Evolutionary conservation across 2,329 filamentous ascomycete genomes (phyloP), one percentile per base, ranked within the genome.

Genomic region (Torrubiella hemipterigena): DNA sequence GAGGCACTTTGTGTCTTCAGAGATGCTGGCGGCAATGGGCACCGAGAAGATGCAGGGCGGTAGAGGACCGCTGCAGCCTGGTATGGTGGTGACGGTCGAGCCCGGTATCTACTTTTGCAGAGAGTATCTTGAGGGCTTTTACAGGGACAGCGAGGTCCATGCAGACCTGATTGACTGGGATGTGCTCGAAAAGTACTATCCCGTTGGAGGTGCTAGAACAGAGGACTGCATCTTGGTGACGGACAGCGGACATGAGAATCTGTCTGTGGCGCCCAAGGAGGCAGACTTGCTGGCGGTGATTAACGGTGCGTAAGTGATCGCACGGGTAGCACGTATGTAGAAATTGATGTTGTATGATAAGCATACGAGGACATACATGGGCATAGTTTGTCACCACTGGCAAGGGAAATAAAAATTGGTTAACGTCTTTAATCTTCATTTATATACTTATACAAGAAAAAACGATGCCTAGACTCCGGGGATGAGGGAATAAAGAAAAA

Each of bases 161-260:
- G 61, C 65, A 23, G 63, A 65, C 36, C 81, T 71, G 44, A 77
- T 91, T 46, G 68, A 87, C 53, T 59, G 61, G 41, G 61, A 65
- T 5, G 67, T 78, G 5, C 56, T 91, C 29, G 73, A 77, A 37
- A 61, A 59, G 39, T 89, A 81, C 52, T 89, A 82, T 62, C 61
- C 58, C 17, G 78, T 96, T 1, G 91, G 89, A 12, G 91, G 91
- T 20, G 85, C 94, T 17, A 72, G 91, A 28, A 93, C 96, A 38
- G 91, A 98, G 59, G 86, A 96, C 49, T 83, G 89, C 51, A 69
- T 96, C 23, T 63, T 91, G 15, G 76, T 96, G 29, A 91, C 81
- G 2, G 65, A 79, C 38, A 62, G 71, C 16, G 86, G 87, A 0
- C 76, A 75, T 45, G 86, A 95, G 56, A 93, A 93, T 49, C 49